Base-by-base conservation (phyloP, 2,329 filamentous ascomycete species). In the Trematosphaeria pertusa region DNA sequence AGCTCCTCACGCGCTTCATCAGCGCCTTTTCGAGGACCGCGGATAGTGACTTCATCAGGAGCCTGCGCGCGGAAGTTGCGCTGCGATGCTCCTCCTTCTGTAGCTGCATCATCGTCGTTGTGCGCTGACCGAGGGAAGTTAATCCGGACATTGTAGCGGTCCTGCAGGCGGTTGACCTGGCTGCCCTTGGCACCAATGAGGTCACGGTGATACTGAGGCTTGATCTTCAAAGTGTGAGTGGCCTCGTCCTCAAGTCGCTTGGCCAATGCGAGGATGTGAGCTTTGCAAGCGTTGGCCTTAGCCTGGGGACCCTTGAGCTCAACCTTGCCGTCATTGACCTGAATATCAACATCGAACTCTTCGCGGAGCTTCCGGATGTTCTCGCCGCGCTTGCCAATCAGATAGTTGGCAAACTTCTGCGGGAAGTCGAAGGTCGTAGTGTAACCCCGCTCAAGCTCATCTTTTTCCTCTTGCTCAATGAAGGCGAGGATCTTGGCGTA, bases 301-400 rank as follows among this genome's bases (percentile, higher is more conserved):
- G 91, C 90, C 76, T 95, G 90, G 38, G 94, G 93, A 19, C 95
- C 94, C 79, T 95, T 97, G 61, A 99, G 85, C 73, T 96, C 91
- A 38, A 97, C 91, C 74, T 92, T 92, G 58, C 94, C 94, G 62
- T 97, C 90, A 58, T 95, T 87, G 30, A 97, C 87, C 73, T 97
- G 91, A 53, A 99, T 87, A 48, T 87, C 84, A 36, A 88, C 85
- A 64, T 88, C 86, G 48, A 86, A 86, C 63, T 87, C 85, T 32
- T 88, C 85, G 22, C 85, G 82, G 35, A 87, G 74, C 61, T 85
- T 84, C 66, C 84, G 85, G 70, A 88, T 87, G 69, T 87, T 87
- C 61, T 86, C 83, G 40, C 85, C 85, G 30, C 80, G 79, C 64
- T 82, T 82, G 48, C 85, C 85, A 51, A 88, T 87, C 18, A 88